Base-by-base conservation (phyloP, 2,329 filamentous ascomycete species). In the Sporothrix variecibatus region DNA sequence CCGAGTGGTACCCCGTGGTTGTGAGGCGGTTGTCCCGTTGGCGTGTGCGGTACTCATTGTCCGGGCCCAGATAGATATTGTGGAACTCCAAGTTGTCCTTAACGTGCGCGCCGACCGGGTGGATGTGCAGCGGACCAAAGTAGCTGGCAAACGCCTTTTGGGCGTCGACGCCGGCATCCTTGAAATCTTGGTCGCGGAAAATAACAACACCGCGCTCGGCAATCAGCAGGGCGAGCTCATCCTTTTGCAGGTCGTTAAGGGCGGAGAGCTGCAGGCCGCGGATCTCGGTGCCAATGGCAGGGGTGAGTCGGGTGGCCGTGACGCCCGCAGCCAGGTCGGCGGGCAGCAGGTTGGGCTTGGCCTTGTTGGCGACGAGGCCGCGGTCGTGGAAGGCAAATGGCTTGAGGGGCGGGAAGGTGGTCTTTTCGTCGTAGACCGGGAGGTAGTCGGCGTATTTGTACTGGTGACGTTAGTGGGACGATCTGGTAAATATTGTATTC, bases 41-140 rank as follows among this genome's bases (percentile, higher is more conserved):
- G 23, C 81, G 80, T 5, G 78, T 78, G 6, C 83, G 82, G 78
- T 84, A 84, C 49, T 82, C 81, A 76, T 85, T 86, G 78, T 84
- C 85, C 1, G 82, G 81, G 0, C 83, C 85, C 0, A 85, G 82
- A 78, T 86, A 86, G 75, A 86, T 85, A 75, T 84, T 85, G 78
- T 86, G 83, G 68, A 85, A 80, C 76, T 86, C 84, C 12, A 84
- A 79, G 46, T 83, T 79, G 75, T 82, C 82, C 72, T 85, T 81
- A 74, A 85, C 81, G 71, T 84, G 82, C 20, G 83, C 81, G 49
- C 83, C 84, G 11, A 84, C 82, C 26, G 83, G 83, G 49, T 84
- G 82, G 15, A 84, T 80, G 40, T 84, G 83, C 2, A 84, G 78
- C 6, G 79, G 82, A 0, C 83, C 83, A 72, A 84, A 84, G 72